Evolutionary conservation across 306 rosid genomes (phyloP).

Genomic region (Pterocarpus santalinus): DNA sequence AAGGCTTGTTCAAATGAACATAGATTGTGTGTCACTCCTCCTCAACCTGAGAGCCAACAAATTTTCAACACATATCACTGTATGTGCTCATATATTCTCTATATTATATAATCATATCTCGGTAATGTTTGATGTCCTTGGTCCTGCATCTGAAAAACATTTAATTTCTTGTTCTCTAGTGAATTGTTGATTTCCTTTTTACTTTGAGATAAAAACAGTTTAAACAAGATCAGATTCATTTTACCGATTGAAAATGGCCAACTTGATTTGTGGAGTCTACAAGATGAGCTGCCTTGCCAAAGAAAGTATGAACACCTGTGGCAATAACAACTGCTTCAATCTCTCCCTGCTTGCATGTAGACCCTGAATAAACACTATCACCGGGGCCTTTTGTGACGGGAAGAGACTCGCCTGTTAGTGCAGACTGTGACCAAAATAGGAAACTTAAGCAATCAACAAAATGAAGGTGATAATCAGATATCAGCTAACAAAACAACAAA

Average conservation of each 20-base stretch:
- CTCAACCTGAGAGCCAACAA: too few relatives aligned
- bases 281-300: slow-evolving; percentile 92
- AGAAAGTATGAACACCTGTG: slow-evolving; percentile 91
- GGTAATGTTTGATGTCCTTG: slow-evolving; percentile 2
- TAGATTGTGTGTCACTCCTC: not conserved
- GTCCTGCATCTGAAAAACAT: not conserved
- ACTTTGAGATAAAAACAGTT: not conserved
- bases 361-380: slow-evolving; percentile 78
- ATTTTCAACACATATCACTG: too few relatives aligned
- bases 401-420: slow-evolving; percentile 88
- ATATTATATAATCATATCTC: too few relatives aligned
- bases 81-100: too few relatives aligned
- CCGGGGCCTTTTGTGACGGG: slow-evolving; percentile 79
- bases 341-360: slow-evolving; percentile 93
- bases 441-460: slow-evolving; percentile 36
- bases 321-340: slow-evolving; percentile 84
- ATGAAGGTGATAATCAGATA: not conserved
- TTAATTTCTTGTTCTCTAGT: not conserved
- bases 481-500: slow-evolving; percentile 21
- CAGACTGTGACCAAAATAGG: slow-evolving; percentile 60
- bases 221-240: slow-evolving; percentile 15
- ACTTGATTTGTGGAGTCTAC: slow-evolving; percentile 81
- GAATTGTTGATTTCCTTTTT: not conserved
- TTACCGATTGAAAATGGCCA: slow-evolving; percentile 88
- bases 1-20: not conserved